These are phyloP conservation scores for Termitomyces sp. DNA, from an alignment of 768 basidiomycete genomes.

Conservation along the genomic window DNA sequence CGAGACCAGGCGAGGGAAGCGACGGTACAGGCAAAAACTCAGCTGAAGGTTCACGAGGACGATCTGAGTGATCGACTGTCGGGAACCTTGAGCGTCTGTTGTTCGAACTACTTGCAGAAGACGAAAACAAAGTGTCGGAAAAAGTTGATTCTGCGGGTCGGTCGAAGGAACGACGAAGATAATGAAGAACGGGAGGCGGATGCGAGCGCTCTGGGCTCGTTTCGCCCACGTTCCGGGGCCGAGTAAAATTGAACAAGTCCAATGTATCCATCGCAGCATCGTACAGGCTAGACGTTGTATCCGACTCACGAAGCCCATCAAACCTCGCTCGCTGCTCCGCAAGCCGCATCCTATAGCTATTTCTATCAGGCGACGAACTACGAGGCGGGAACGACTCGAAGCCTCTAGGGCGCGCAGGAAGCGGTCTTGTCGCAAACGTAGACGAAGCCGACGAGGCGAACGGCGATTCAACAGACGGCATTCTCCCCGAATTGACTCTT, in stretches of 20 bases:
- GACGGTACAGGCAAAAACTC: conserved; percentile 13
- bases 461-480: background rate
- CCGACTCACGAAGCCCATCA: background rate
- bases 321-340: conserved; percentile 6
- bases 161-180: background rate
- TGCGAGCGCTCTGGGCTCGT: background rate
- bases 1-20: conserved; percentile 22
- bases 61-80: background rate
- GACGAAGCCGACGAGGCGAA: background rate
- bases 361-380: background rate
- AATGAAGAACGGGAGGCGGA: background rate
- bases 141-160: background rate
- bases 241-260: background rate
- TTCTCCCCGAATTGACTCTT: background rate
- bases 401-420: background rate
- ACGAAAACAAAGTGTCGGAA: background rate
- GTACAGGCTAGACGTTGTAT: background rate
- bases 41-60: background rate
- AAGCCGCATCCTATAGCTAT: background rate
- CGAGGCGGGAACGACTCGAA: background rate
- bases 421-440: background rate
- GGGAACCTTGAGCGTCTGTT: background rate
- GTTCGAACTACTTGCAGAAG: background rate
- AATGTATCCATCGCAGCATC: background rate
- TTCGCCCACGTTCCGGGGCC: background rate